Evolutionary conservation across 2,329 filamentous ascomycete species (phyloP).

Genomic region (Drechslerella stenobrocha): DNA sequence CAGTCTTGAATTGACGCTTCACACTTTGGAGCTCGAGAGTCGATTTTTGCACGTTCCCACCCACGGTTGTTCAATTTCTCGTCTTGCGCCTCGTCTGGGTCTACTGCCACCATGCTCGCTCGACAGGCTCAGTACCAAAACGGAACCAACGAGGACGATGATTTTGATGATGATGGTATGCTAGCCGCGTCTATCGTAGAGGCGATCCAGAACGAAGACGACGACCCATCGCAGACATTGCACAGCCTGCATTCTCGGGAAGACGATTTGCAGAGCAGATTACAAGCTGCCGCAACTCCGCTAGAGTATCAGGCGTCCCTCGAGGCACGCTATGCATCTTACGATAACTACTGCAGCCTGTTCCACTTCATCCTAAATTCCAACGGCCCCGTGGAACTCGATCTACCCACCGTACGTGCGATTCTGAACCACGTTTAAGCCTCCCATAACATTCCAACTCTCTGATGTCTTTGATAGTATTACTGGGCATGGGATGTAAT

Average conservation of each 20-base stretch:
- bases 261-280: conserved; percentile 88
- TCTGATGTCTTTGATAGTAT: conserved; percentile 65
- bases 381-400: conserved; percentile 95
- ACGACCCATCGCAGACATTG: conserved; percentile 64
- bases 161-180: conserved; percentile 93
- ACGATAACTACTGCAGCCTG: conserved; percentile 98
- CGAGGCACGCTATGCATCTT: conserved; percentile 97
- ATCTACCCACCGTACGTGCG: conserved; percentile 91
- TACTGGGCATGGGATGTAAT: conserved; percentile 99
- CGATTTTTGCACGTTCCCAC: too few species aligned
- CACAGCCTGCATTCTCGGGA: conserved; percentile 70
- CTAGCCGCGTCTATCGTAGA: conserved; percentile 94
- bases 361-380: conserved; percentile 99
- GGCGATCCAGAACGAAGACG: conserved; percentile 91
- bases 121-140: conserved; percentile 34
- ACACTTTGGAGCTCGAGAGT: too few species aligned
- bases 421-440: too few species aligned
- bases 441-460: not conserved
- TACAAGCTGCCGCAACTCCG: conserved; percentile 88
- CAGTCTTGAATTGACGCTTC: too few species aligned
- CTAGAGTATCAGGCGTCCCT: conserved; percentile 94
- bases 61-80: not conserved
- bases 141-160: conserved; percentile 57
- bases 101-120: conserved; percentile 20
- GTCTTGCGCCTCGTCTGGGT: not conserved